Evolutionary conservation across 305 asterid species (phyloP).

Genomic region (Solanum chacoense): DNA sequence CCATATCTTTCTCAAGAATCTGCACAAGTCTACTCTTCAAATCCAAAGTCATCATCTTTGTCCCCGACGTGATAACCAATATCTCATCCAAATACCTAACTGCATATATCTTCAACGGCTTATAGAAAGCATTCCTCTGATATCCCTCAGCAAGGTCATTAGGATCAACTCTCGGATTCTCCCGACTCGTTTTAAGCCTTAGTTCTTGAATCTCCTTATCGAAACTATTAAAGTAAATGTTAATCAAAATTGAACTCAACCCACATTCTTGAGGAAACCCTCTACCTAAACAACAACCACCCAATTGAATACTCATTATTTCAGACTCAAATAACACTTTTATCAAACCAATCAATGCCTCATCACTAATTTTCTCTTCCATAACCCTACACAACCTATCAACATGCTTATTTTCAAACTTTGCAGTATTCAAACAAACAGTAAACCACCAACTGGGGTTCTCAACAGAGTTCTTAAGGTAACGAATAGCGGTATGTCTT

Average conservation of each 20-base stretch:
- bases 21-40: constrained; percentile 46
- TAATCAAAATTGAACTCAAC: constrained; percentile 55
- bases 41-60: constrained; percentile 53
- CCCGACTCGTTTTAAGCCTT: constrained; percentile 29
- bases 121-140: constrained; percentile 30
- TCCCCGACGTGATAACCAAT: constrained; percentile 63
- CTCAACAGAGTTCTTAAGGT: constrained; percentile 59
- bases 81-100: constrained; percentile 83
- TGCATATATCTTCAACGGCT: constrained; percentile 67
- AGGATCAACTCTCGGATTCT: constrained; percentile 32
- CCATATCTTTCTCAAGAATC: constrained; percentile 39
- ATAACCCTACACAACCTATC: constrained; percentile 47
- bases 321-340: constrained; percentile 33
- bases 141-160: not conserved
- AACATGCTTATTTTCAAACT: constrained; percentile 37
- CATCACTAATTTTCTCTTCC: constrained; percentile 57
- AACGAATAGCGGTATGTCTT: constrained; percentile 78
- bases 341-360: constrained; percentile 35
- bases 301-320: constrained; percentile 33
- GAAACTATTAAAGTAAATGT: constrained; percentile 51
- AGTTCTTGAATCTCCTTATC: constrained; percentile 69
- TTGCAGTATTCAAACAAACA: constrained; percentile 36
- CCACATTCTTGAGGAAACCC: constrained; percentile 80
- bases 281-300: constrained; percentile 47
- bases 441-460: constrained; percentile 87